phyloP scores from a whole-genome alignment of 176 grass and related monocot species.

The Phoenix roebelenii region DNA sequence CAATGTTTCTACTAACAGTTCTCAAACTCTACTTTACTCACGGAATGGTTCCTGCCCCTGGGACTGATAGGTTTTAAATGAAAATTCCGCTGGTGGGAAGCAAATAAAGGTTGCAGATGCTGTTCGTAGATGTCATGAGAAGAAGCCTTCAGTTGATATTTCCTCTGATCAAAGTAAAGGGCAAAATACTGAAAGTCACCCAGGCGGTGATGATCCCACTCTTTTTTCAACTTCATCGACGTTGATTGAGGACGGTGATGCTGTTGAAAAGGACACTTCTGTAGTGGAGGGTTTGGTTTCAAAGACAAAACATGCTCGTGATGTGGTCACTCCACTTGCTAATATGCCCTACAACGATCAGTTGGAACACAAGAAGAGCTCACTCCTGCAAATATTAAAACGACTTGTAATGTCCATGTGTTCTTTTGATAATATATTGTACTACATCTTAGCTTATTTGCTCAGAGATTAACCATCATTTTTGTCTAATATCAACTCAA shows the following conservation, averaged over 20 bases:
- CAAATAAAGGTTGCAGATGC: constrained; percentile 87
- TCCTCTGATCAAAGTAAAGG: constrained; percentile 22
- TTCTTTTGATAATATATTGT: too few relatives aligned
- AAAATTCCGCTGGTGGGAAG: constrained; percentile 54
- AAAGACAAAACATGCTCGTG: constrained; percentile 47
- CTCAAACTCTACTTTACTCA: too few relatives aligned
- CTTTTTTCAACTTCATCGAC: too few relatives aligned
- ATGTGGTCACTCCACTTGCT: constrained; percentile 76
- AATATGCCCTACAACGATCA: constrained; percentile 76
- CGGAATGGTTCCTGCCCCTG: too few relatives aligned
- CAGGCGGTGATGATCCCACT: constrained; percentile 3
- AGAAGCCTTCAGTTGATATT: constrained; percentile 17
- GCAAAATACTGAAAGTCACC: neutral
- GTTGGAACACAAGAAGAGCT: constrained; percentile 78
- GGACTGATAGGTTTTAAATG: constrained; percentile 49
- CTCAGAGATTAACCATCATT: too few relatives aligned
- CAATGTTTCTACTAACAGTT: neutral
- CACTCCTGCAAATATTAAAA: constrained; percentile 64
- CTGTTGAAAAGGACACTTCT: constrained; percentile 26
- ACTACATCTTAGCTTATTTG: too few relatives aligned
- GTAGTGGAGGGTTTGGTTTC: constrained; percentile 17
- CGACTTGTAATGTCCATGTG: constrained; percentile 46
- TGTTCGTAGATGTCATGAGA: constrained; percentile 55
- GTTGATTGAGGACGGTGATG: constrained; percentile 17
- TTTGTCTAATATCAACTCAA: too few relatives aligned